A percentile compares a stretch with the other conserved stretches of the same genome.
Evolutionary conservation across 768 basidiomycete species (phyloP).

Genomic region (Termitomyces heimii): DNA sequence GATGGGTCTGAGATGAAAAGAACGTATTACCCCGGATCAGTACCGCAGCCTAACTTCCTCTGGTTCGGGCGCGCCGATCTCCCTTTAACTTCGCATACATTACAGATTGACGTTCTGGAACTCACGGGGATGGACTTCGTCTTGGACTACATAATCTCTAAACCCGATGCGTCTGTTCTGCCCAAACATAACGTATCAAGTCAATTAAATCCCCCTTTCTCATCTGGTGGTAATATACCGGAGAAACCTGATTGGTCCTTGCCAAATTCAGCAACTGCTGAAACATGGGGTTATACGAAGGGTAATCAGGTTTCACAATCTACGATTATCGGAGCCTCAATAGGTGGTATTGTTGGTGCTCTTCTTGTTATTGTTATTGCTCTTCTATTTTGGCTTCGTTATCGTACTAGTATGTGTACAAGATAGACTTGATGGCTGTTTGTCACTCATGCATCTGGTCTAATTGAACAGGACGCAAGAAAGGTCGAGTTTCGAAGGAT

Average conservation of each 20-base stretch:
- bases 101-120: neutral
- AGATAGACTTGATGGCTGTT: too few species aligned
- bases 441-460: neutral
- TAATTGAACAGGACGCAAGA: neutral
- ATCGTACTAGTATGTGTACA: neutral
- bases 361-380: neutral
- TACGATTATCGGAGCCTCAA: neutral
- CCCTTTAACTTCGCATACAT: neutral
- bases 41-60: neutral
- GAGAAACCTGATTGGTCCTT: neutral
- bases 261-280: neutral
- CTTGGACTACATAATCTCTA: neutral
- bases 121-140: neutral
- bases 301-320: too few species aligned
- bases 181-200: neutral
- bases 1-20: neutral
- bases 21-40: neutral
- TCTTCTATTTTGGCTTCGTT: neutral
- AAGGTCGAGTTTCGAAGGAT: neutral
- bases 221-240: neutral
- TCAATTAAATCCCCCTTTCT: neutral
- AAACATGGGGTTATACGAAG: neutral
- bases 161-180: neutral
- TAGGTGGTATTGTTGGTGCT: neutral
- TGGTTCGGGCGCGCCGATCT: neutral